These are phyloP conservation scores for Halteria grandinella DNA, from an alignment of 73 alveolate species.

Conservation along the genomic window DNA sequence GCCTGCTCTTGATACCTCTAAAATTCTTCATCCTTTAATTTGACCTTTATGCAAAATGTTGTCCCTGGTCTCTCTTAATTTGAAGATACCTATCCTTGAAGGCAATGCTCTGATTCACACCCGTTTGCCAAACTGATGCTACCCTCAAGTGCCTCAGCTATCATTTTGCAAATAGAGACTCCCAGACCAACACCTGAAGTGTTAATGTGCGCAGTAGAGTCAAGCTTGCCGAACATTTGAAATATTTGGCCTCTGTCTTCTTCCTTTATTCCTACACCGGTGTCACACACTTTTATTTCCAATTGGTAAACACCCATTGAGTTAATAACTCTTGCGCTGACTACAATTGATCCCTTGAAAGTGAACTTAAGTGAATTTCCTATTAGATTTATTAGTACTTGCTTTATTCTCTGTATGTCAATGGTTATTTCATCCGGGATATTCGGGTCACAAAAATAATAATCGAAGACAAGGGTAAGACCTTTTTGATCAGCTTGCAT, in stretches of 20 bases:
- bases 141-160: slow-evolving; percentile 5
- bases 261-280: slow-evolving; percentile 20
- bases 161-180: slow-evolving; percentile 2
- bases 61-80: no score
- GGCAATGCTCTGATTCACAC: background rate
- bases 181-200: slow-evolving; percentile 18
- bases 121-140: background rate
- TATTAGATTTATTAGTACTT: background rate
- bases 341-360: background rate
- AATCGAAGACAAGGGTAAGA: background rate
- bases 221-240: slow-evolving; percentile 5
- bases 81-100: no score
- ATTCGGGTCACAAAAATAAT: no score
- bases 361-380: slow-evolving; percentile 16
- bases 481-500: slow-evolving; percentile 5
- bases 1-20: no score
- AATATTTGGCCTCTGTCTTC: background rate
- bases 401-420: background rate
- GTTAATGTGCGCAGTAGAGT: background rate
- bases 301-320: background rate
- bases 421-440: background rate
- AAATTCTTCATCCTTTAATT: no score
- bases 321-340: background rate
- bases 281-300: background rate
- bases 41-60: no score